Base-by-base conservation (phyloP, 2,329 filamentous ascomycete genomes). In the Aspergillus sp. region DNA sequence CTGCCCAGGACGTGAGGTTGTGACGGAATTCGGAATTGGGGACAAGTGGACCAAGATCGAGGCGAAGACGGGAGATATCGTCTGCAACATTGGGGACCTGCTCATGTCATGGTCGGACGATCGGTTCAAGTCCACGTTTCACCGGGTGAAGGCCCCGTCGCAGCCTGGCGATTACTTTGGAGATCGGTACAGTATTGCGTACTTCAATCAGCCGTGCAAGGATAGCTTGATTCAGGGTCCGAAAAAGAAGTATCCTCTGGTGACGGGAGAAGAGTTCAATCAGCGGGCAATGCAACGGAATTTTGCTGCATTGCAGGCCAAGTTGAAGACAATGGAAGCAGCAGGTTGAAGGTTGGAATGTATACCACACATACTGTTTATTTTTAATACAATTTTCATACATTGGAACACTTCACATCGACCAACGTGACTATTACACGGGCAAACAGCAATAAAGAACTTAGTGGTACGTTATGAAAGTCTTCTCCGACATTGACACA, bases 41-140 rank as follows among this genome's bases (percentile, higher is more conserved):
- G 82, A 86, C 60, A 68, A 68, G 0, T 87, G 84, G 84, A 87
- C 83, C 9, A 82, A 82, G 53, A 77, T 87, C n/a, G 78, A 82
- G 55, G 80, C 80, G 5, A 69, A 64, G 2, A 72, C 73, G 0
- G 80, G 77, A 1, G 78, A 79, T 54, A 82, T 84, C 50, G 79
- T 87, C 8, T 86, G 83, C 67, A 86, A 86, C 59, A 83, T 86
- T 54, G 84, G 84, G 3, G 84, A 87, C 62, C 70, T 87, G 50
- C 73, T 87, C 14, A 86, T 87, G 84, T 79, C 75, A 40, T 86
- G 84, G 83, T 82, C 78, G 24, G 84, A 87, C 62, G 85, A 87
- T 65, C 77, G 83, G 17, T 86, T 87, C 73, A 87, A 86, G 69
- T 83, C 79, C 38, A 85, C 83, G 0, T 82, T 85, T 49, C 84